Conservation (phyloP, 306 rosid species). For the Mimosa bimucronata region DNA sequence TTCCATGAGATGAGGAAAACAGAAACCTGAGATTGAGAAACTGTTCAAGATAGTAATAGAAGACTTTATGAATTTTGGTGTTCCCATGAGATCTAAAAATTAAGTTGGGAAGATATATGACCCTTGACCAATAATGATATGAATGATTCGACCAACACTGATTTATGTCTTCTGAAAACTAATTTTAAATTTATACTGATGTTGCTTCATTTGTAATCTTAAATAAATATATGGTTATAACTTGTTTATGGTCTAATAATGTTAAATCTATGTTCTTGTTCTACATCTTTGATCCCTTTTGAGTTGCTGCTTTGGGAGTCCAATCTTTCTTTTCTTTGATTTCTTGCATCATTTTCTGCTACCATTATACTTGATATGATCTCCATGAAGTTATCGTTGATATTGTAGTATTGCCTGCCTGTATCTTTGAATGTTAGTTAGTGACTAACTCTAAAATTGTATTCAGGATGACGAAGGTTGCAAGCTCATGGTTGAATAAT, state of each 20-base stretch:
- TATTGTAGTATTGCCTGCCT: not conserved
- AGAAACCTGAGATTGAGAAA: constrained; percentile 20
- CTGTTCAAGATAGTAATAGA: constrained; percentile 22
- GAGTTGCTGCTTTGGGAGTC: no score
- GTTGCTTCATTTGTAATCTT: constrained; percentile 20
- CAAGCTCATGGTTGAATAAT: no score
- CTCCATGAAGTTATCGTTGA: not conserved
- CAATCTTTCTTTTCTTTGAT: no score
- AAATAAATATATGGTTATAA: no score
- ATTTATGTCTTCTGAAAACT: constrained; percentile 8
- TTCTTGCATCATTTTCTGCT: no score
- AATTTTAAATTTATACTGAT: constrained; percentile 4
- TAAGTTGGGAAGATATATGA: not conserved
- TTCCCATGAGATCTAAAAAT: not conserved
- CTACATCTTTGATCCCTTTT: no score
- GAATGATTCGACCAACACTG: not conserved
- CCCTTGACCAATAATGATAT: not conserved
- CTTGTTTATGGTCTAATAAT: no score
- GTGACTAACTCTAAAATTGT: constrained; percentile 27
- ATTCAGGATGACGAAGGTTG: constrained; percentile 71
- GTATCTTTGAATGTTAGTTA: constrained; percentile 26
- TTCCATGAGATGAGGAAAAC: constrained; percentile 1
- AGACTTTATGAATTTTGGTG: constrained; percentile 26
- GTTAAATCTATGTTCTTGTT: no score
- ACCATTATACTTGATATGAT: no score